Base-by-base conservation (phyloP, 495 filamentous ascomycete genomes). In the Penicillium antarcticum region DNA sequence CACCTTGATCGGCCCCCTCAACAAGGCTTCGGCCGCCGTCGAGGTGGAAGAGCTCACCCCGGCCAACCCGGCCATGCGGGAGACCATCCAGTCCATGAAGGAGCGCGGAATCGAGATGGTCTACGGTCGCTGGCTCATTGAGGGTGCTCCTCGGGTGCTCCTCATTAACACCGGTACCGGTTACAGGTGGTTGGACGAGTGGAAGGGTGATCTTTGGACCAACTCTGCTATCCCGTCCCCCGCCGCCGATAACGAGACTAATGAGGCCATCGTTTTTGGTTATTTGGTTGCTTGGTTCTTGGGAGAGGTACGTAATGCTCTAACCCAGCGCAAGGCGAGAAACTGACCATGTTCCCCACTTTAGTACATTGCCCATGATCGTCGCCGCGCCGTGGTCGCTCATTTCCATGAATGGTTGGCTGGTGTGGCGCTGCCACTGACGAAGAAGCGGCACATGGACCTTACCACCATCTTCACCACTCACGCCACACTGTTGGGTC, bases 401-500 rank as follows among this genome's bases (percentile, higher is more conserved):
- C 95, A 98, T 70, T 98, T 97, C 74, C 94, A 98, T 71, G 94
- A 98, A 71, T 98, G 94, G 94, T 80, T 98, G 42, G 88, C 94
- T 6, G 95, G 92, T 67, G 94, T 98, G n/a, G 94, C 90, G 48
- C 77, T 97, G 18, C 94, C 95, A 9, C 78, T 98, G 55, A 87
- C 85, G 65, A 95, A 92, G 73, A 96, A 88, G 75, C 82, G 94
- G 13, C 85, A 88, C 51, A 97, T 98, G 74, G 94, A 98, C 63
- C 81, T 96, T 40, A 98, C 94, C 8, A 97, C 95, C 56, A 97
- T 98, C 67, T 98, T 98, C 73, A 98, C 94, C 31, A 98, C 94
- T 4, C 94, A 98, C 65, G 94, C 94, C 10, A 98, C 94, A 5
- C 77, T 98, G 4, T 80, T 98, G 21, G 94, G 94, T 42, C 85